These are phyloP conservation scores for Brassica rapa DNA, from an alignment of 345 rosid species.

Conservation along the genomic window DNA sequence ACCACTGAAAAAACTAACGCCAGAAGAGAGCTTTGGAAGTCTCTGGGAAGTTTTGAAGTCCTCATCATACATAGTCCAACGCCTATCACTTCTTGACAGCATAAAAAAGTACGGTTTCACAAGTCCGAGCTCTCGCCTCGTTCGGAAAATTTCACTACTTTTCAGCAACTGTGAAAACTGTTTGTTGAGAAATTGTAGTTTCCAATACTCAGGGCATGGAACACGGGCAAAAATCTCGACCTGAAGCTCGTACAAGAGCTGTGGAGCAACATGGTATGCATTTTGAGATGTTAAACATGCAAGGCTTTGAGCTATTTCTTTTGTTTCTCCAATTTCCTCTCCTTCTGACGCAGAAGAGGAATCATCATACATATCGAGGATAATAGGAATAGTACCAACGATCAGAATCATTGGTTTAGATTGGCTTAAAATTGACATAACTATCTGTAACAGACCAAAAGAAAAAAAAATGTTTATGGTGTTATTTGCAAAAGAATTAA, in stretches of 20 bases:
- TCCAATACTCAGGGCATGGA: constrained; percentile 61
- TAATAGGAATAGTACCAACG: not conserved
- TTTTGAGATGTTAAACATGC: not conserved
- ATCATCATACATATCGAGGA: not conserved
- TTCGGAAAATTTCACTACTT: constrained; percentile 62
- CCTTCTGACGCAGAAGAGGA: not conserved
- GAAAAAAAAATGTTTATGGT: not conserved
- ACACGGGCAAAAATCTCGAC: constrained; percentile 54
- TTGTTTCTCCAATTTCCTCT: not conserved
- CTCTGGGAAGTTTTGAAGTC: constrained; percentile 46
- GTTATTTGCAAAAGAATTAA: not conserved
- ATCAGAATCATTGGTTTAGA: not conserved
- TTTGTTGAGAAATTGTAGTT: constrained; percentile 52
- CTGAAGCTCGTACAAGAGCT: constrained; percentile 62
- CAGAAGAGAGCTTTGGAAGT: constrained; percentile 65
- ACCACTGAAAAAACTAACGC: not conserved
- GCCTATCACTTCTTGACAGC: constrained; percentile 61
- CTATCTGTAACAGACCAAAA: not conserved
- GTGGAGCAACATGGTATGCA: not conserved
- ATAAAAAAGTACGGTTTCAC: constrained; percentile 60
- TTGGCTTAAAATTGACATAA: not conserved
- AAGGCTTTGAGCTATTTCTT: constrained; percentile 40
- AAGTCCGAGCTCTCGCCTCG: constrained; percentile 56
- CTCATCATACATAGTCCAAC: constrained; percentile 13
- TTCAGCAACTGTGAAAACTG: constrained; percentile 47